phyloP scores from a whole-genome alignment of 805 yeast species.

The Kodamaea hsintzibuensis region DNA sequence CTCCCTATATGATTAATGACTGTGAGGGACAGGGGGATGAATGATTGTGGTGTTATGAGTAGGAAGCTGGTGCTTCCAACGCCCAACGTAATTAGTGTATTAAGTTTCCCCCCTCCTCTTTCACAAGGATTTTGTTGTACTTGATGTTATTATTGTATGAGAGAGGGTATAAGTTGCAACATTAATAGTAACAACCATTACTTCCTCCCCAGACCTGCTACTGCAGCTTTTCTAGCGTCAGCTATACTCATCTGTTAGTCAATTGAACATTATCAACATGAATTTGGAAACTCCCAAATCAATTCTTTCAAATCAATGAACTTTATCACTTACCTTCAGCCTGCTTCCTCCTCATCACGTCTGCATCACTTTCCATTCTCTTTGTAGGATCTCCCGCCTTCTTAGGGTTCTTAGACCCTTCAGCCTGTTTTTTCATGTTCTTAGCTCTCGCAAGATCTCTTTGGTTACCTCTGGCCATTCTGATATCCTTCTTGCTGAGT shows the following conservation, averaged over 20 bases:
- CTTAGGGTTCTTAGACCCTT: constrained; percentile 55
- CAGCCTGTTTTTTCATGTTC: constrained; percentile 77
- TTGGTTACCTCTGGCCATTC: constrained; percentile 95
- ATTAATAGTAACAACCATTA: background rate
- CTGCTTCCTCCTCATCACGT: constrained; percentile 85
- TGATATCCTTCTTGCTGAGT: constrained; percentile 2
- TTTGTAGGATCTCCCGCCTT: constrained; percentile 82
- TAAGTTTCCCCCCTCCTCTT: no score
- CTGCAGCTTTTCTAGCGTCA: constrained; percentile 48
- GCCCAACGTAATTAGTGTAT: no score
- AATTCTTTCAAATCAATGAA: no score
- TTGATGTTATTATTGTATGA: no score
- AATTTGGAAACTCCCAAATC: background rate
- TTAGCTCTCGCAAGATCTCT: constrained; percentile 91
- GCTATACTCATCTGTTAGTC: constrained; percentile 32
- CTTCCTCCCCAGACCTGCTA: constrained; percentile 14
- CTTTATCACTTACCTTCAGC: constrained; percentile 59
- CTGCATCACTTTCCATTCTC: constrained; percentile 88
- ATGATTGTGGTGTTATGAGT: no score
- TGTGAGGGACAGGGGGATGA: no score
- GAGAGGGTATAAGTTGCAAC: background rate
- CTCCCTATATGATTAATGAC: no score
- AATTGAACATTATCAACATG: background rate
- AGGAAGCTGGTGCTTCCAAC: no score
- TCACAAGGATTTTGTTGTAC: no score